A percentile compares a stretch with the other conserved stretches of the same genome.
phyloP scores from a whole-genome alignment of 371 early-diverging fungal genomes.

The Smittium mucronatum region DNA sequence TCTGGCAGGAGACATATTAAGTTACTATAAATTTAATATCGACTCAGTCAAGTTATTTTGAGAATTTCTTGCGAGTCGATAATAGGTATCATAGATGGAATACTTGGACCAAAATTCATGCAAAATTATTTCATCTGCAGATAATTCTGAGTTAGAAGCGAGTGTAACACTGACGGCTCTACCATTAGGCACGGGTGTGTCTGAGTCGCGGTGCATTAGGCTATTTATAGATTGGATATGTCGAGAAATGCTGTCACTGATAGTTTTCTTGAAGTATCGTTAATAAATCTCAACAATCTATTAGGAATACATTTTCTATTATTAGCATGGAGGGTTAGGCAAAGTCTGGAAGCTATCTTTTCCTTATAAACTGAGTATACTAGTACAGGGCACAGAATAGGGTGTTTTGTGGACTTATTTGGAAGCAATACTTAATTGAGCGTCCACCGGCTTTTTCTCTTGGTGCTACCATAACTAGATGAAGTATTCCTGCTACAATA shows the following conservation, averaged over 20 bases:
- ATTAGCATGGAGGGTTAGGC: not conserved
- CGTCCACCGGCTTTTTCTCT: not conserved
- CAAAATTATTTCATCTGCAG: not conserved
- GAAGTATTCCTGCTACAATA: not conserved
- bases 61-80: not conserved
- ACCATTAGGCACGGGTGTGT: not conserved
- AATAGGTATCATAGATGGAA: not conserved
- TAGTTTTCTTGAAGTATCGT: not conserved
- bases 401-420: not conserved
- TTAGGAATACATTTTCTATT: not conserved
- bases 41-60: not conserved
- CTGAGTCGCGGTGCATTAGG: not conserved
- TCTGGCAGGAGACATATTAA: not conserved
- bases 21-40: not conserved
- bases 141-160: not conserved
- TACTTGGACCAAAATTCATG: not conserved
- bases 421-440: not conserved
- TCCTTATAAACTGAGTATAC: not conserved
- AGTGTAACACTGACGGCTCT: not conserved
- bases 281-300: not conserved
- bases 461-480: not conserved
- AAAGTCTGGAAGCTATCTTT: not conserved
- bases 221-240: not conserved
- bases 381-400: not conserved
- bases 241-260: not conserved